phyloP scores from a whole-genome alignment of 106 monocot genomes.

The Agapanthus africanus region DNA sequence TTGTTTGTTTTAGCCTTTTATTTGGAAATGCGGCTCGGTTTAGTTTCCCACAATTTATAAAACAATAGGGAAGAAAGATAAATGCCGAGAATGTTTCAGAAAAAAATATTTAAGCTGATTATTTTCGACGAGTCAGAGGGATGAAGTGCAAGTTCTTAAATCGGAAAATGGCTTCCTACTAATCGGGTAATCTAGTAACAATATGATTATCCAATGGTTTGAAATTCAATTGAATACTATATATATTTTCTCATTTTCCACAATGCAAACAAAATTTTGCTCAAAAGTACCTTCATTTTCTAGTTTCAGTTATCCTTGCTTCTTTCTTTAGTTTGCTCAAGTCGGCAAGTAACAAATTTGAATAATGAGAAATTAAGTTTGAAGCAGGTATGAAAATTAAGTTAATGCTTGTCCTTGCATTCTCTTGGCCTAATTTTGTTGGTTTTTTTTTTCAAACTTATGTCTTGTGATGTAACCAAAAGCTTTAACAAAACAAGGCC shows the following conservation, averaged over 20 bases:
- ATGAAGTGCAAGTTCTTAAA: no score
- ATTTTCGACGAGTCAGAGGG: no score
- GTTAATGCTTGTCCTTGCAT: neutral
- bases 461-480: neutral
- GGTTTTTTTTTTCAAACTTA: neutral
- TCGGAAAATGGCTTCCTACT: no score
- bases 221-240: no score
- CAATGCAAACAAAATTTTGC: neutral
- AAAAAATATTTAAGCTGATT: no score
- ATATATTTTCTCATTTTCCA: neutral
- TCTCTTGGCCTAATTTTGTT: constrained; percentile 1
- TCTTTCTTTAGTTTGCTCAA: neutral
- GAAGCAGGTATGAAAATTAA: neutral
- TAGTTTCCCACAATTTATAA: no score
- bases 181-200: no score
- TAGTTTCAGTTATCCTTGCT: constrained; percentile 3
- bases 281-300: neutral
- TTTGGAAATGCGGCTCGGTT: no score
- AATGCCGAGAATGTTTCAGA: no score
- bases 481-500: neutral
- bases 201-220: no score
- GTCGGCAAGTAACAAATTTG: constrained; percentile 7
- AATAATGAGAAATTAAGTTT: neutral
- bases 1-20: no score
- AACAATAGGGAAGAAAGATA: no score